These are phyloP conservation scores for Cucumis hystrix DNA, from an alignment of 306 rosid genomes.

Conservation along the genomic window DNA sequence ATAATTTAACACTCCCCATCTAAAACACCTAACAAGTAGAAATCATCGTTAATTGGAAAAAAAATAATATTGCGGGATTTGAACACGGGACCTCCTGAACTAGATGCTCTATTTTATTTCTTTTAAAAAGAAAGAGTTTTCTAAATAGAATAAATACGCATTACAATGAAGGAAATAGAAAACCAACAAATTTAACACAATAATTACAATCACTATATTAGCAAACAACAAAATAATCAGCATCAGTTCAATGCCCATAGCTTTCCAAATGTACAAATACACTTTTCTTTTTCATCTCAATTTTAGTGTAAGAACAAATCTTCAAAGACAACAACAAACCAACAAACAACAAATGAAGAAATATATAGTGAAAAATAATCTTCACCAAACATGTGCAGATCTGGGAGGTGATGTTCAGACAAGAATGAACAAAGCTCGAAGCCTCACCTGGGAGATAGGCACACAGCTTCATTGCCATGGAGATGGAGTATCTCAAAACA, in stretches of 20 bases:
- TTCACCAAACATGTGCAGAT: background rate
- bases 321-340: background rate
- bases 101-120: too few species aligned
- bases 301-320: background rate
- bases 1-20: too few species aligned
- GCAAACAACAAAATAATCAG: too few species aligned
- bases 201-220: too few species aligned
- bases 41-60: too few species aligned
- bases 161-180: too few species aligned
- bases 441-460: conserved; percentile 4
- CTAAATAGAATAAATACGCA: too few species aligned
- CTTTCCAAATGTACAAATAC: background rate
- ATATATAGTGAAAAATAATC: background rate
- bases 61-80: too few species aligned
- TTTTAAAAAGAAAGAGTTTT: too few species aligned
- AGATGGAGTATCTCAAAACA: conserved; percentile 24
- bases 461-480: conserved; percentile 1
- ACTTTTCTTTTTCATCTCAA: background rate
- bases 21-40: too few species aligned
- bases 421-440: background rate
- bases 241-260: background rate
- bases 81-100: too few species aligned
- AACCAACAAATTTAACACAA: too few species aligned
- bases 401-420: background rate
- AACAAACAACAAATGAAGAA: background rate